phyloP scores from a whole-genome alignment of 768 basidiomycete species.

The Lactarius hatsudake region DNA sequence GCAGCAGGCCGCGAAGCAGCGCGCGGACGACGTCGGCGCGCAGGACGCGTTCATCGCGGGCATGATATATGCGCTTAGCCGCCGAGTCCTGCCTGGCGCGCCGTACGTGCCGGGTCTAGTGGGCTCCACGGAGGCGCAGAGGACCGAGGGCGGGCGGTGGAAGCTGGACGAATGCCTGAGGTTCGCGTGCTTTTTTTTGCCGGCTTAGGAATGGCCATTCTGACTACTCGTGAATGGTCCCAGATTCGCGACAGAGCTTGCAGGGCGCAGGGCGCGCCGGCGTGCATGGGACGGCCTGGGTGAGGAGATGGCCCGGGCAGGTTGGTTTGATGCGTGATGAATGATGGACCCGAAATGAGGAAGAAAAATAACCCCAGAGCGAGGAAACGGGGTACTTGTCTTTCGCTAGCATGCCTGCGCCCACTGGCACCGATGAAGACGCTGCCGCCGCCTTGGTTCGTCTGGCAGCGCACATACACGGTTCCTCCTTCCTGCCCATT shows the following conservation, averaged over 20 bases:
- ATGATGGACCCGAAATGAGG: neutral
- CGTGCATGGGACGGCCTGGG: conserved; percentile 65
- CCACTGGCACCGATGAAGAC: neutral
- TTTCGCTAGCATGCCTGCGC: neutral
- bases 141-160: conserved; percentile 52
- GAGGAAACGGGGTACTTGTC: neutral
- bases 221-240: neutral
- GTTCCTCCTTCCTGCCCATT: neutral
- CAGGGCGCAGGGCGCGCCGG: conserved; percentile 68
- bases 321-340: conserved; percentile 61
- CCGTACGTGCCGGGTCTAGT: conserved; percentile 66
- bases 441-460: neutral
- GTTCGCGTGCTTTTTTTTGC: conserved; percentile 37
- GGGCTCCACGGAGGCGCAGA: conserved; percentile 25
- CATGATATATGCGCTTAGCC: conserved; percentile 79
- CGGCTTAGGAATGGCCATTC: neutral
- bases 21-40: conserved; percentile 70
- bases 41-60: conserved; percentile 85
- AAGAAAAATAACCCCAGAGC: neutral
- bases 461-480: neutral
- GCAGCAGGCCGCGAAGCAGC: conserved; percentile 28
- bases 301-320: conserved; percentile 68
- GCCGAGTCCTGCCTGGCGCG: conserved; percentile 65
- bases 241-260: conserved; percentile 82
- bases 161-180: conserved; percentile 78